A percentile compares a stretch with the other conserved stretches of the same genome.
These are phyloP conservation scores for Blastocystis sp. DNA, from an alignment of 352 stramenopile genomes.

Conservation along the genomic window DNA sequence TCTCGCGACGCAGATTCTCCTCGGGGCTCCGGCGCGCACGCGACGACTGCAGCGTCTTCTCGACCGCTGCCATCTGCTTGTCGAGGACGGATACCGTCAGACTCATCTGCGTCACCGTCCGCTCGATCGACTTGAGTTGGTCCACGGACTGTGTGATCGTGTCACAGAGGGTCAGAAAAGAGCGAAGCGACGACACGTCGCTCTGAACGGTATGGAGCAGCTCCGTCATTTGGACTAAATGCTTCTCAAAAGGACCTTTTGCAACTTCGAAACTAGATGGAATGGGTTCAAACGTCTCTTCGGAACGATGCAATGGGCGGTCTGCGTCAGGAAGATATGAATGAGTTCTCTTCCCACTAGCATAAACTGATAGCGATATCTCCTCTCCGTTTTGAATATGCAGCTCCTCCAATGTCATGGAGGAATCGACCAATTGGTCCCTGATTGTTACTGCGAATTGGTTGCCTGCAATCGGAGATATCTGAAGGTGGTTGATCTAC, in stretches of 20 bases:
- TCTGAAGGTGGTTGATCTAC: not conserved
- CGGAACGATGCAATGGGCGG: too few relatives aligned
- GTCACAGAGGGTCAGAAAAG: too few relatives aligned
- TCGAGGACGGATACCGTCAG: not conserved
- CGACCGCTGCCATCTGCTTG: not conserved
- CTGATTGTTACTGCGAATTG: not conserved
- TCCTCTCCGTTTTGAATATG: not conserved
- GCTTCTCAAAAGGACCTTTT: too few relatives aligned
- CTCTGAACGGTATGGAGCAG: too few relatives aligned
- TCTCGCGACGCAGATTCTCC: not conserved
- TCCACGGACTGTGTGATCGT: not conserved
- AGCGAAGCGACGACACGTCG: too few relatives aligned
- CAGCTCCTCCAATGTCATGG: not conserved
- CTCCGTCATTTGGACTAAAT: too few relatives aligned
- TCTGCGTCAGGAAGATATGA: too few relatives aligned
- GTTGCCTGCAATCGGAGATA: not conserved
- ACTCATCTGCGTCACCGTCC: not conserved
- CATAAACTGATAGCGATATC: not conserved
- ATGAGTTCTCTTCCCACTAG: too few relatives aligned
- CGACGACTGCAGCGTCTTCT: not conserved
- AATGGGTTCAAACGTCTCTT: too few relatives aligned
- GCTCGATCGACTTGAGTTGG: not conserved
- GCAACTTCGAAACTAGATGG: too few relatives aligned
- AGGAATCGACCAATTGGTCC: not conserved
- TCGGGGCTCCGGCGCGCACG: not conserved